Evolutionary conservation across 2,329 filamentous ascomycete genomes (phyloP).

Genomic region (Hypomyces perniciosus): DNA sequence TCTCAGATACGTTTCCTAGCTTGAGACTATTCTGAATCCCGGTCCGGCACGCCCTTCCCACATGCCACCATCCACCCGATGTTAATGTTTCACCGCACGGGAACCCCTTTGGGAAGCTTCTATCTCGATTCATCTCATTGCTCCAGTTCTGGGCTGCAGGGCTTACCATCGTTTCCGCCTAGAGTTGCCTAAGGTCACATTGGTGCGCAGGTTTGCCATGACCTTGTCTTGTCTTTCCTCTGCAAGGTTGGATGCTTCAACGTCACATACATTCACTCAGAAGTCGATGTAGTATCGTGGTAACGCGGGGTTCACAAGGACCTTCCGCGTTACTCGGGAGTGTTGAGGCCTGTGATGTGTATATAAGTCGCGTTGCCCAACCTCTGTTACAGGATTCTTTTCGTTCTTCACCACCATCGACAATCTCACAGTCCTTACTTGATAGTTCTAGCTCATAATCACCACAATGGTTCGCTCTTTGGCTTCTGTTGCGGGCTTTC

Average conservation of each 20-base stretch:
- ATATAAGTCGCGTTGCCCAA: constrained; percentile 8
- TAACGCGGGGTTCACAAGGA: neutral
- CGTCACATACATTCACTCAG: constrained; percentile 6
- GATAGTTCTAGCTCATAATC: constrained; percentile 6
- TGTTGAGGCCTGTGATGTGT: neutral
- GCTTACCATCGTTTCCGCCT: neutral
- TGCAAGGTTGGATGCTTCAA: neutral
- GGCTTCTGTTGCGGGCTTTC: constrained; percentile 16
- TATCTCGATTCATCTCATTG: neutral
- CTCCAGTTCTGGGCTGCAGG: neutral
- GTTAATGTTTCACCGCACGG: neutral
- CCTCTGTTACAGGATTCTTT: neutral
- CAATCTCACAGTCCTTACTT: neutral
- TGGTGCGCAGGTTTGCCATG: neutral
- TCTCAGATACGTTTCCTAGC: too few relatives aligned
- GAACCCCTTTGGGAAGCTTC: neutral
- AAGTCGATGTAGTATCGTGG: constrained; percentile 7
- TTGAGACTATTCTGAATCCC: too few relatives aligned
- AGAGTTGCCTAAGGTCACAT: constrained; percentile 2
- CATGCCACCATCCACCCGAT: constrained; percentile 6
- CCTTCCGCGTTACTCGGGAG: neutral
- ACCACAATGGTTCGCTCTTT: constrained; percentile 8
- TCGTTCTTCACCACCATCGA: neutral
- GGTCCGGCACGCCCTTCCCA: constrained; percentile 4
- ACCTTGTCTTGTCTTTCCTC: neutral